phyloP scores from a whole-genome alignment of 2,329 filamentous ascomycete genomes.

The Macroventuria anomochaeta region DNA sequence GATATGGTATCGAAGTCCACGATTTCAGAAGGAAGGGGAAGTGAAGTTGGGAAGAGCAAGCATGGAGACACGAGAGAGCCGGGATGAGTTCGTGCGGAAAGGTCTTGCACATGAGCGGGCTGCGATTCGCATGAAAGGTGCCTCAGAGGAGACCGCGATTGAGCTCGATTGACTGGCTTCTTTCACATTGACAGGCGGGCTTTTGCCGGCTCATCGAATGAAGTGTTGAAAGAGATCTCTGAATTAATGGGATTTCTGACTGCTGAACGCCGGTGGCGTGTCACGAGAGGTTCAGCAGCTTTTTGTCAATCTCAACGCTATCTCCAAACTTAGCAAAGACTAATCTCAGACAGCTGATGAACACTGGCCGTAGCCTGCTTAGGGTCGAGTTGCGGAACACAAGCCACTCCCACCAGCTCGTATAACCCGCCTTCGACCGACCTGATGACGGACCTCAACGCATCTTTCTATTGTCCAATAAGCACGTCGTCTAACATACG shows the following conservation, averaged over 20 bases:
- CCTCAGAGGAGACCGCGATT: constrained; percentile 7
- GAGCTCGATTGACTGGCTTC: not conserved
- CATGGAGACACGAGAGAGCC: constrained; percentile 25
- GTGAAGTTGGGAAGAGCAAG: constrained; percentile 17
- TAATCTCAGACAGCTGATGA: too few species aligned
- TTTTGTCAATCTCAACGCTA: too few species aligned
- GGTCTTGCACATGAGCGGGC: constrained; percentile 27
- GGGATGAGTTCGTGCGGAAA: constrained; percentile 27
- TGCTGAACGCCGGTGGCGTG: too few species aligned
- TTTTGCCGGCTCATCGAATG: too few species aligned
- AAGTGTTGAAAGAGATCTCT: too few species aligned
- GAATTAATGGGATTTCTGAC: too few species aligned
- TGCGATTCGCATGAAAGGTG: constrained; percentile 19
- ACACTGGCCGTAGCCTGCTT: too few species aligned
- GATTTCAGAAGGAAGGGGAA: not conserved
- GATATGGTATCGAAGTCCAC: constrained; percentile 8
- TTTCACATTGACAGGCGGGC: too few species aligned
- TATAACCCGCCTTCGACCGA: not conserved
- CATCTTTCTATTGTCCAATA: not conserved
- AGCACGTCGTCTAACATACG: not conserved
- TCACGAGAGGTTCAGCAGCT: too few species aligned
- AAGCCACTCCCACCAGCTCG: not conserved
- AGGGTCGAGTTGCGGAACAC: too few species aligned
- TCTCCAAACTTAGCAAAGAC: too few species aligned
- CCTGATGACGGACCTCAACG: not conserved